A percentile compares a stretch with the other conserved stretches of the same genome.
Evolutionary conservation across 805 yeast species (phyloP).

Genomic region (Kurtzmaniella fragi): DNA sequence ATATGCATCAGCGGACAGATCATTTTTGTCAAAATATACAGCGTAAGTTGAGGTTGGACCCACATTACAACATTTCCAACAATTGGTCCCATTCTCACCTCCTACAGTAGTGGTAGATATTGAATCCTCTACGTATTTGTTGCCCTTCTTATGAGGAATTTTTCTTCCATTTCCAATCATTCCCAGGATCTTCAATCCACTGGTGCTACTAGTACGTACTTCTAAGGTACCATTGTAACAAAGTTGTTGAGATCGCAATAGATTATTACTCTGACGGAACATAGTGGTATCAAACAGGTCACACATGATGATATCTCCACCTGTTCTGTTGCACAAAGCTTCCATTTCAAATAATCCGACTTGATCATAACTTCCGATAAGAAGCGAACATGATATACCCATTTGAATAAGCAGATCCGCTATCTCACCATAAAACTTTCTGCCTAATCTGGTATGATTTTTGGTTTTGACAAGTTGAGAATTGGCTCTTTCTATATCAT

Average conservation of each 20-base stretch:
- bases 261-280: conserved; percentile 59
- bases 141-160: conserved; percentile 26
- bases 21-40: conserved; percentile 49
- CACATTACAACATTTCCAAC: conserved; percentile 57
- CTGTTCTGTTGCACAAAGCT: conserved; percentile 49
- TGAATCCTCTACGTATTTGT: conserved; percentile 12
- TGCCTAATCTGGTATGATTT: conserved; percentile 35
- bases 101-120: conserved; percentile 40
- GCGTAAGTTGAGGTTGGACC: conserved; percentile 58
- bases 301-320: conserved; percentile 58
- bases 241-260: conserved; percentile 29
- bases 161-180: conserved; percentile 60
- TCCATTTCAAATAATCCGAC: conserved; percentile 67
- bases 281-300: conserved; percentile 66
- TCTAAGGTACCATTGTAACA: conserved; percentile 61
- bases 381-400: conserved; percentile 54
- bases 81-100: conserved; percentile 42
- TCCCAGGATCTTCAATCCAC: conserved; percentile 51
- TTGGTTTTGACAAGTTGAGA: conserved; percentile 19
- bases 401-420: conserved; percentile 42
- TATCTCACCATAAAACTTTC: conserved; percentile 44
- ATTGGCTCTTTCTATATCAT: conserved; percentile 48
- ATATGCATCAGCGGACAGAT: conserved; percentile 23
- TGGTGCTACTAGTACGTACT: conserved; percentile 36
- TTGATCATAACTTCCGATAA: conserved; percentile 66